phyloP scores from a whole-genome alignment of 192 early-diverging fungal genomes.

The Gaertneriomyces semiglobifer region DNA sequence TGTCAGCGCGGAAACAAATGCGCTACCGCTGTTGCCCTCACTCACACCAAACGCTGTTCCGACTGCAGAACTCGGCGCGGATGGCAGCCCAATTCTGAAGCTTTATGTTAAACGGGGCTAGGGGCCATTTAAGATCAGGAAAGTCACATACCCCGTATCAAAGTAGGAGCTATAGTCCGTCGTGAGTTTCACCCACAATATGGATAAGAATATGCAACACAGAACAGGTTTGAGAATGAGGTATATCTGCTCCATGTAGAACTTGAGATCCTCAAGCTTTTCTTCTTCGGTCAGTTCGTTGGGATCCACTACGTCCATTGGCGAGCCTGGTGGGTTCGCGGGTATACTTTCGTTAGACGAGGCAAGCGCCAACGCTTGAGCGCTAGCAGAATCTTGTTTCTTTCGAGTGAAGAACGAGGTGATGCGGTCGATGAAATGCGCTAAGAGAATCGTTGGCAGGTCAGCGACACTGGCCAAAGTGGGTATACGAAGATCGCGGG shows the following conservation, averaged over 20 bases:
- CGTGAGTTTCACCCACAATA: slow-evolving; percentile 82
- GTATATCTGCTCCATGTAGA: slow-evolving; percentile 78
- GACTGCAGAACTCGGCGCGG: slow-evolving; percentile 13
- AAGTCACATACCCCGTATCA: slow-evolving; percentile 32
- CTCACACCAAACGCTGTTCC: slow-evolving; percentile 23
- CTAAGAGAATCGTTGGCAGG: neutral
- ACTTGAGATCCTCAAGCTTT: slow-evolving; percentile 63
- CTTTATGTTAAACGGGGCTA: neutral
- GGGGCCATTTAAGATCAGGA: too few species aligned
- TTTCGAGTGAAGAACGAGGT: slow-evolving; percentile 4
- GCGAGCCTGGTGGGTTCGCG: neutral
- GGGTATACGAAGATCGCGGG: neutral
- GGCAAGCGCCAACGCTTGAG: neutral
- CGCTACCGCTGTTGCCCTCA: slow-evolving; percentile 9
- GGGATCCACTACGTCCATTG: neutral
- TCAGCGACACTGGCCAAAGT: neutral
- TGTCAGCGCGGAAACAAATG: slow-evolving; percentile 58
- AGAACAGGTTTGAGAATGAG: slow-evolving; percentile 78
- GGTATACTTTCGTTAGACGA: neutral
- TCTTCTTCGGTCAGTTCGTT: slow-evolving; percentile 47
- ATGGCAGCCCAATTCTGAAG: slow-evolving; percentile 7
- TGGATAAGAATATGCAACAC: slow-evolving; percentile 68
- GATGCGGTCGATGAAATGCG: slow-evolving; percentile 20
- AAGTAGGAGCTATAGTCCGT: slow-evolving; percentile 48
- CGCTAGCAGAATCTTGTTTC: neutral